These are phyloP conservation scores for Evernia prunastri DNA, from an alignment of 495 filamentous ascomycete species.

Conservation along the genomic window DNA sequence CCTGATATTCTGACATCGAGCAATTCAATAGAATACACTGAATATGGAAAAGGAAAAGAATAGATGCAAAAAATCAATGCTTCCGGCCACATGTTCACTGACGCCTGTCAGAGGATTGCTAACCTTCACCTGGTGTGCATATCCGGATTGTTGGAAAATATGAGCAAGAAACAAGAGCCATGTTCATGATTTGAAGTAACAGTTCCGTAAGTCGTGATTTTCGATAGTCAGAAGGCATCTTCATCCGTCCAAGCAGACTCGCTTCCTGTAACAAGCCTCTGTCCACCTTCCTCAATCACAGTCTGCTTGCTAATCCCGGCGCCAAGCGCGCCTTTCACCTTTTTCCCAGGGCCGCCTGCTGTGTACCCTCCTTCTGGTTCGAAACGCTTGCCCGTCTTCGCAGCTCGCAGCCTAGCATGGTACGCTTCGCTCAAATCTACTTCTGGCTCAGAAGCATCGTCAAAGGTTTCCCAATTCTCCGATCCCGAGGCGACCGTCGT, in stretches of 20 bases:
- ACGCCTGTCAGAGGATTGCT: not conserved
- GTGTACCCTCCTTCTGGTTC: conserved; percentile 51
- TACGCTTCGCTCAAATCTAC: conserved; percentile 66
- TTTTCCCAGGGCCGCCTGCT: conserved; percentile 43
- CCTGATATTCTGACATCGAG: not conserved
- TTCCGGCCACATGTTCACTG: not conserved
- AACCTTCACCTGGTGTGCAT: not conserved
- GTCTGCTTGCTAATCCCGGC: conserved; percentile 39
- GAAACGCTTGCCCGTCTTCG: conserved; percentile 52
- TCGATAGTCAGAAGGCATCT: conserved; percentile 25
- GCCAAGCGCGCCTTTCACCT: conserved; percentile 47
- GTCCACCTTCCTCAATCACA: conserved; percentile 30
- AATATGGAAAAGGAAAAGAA: not conserved
- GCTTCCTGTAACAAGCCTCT: conserved; percentile 42
- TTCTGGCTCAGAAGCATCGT: conserved; percentile 69
- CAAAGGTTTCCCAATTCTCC: conserved; percentile 95
- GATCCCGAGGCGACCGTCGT: conserved; percentile 66
- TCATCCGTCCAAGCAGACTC: conserved; percentile 48
- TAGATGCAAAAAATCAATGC: conserved; percentile 6
- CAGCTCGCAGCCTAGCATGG: conserved; percentile 66
- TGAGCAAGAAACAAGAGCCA: conserved; percentile 7
- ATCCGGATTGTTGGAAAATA: conserved; percentile 5
- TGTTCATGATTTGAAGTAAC: not conserved
- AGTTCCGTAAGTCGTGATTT: not conserved
- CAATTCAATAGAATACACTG: not conserved